Conservation (phyloP, 129 eudicot species). For the Chrysanthemum seticuspe region DNA sequence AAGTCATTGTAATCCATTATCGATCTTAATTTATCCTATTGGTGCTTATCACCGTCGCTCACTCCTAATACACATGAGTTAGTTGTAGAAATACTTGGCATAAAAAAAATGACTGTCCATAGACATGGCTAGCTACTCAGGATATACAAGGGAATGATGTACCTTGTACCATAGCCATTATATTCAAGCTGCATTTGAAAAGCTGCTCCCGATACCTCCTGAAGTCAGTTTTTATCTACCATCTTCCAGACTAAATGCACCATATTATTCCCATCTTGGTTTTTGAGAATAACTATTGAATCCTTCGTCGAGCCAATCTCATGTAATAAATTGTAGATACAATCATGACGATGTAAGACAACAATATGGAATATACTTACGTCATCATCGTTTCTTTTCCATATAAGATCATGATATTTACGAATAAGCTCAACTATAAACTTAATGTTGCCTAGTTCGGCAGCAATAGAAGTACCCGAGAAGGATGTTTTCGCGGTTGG, state of each 20-base stretch:
- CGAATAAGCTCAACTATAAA: slow-evolving; percentile 31
- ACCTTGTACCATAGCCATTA: slow-evolving; percentile 40
- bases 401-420: slow-evolving; percentile 34
- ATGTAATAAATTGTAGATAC: slow-evolving; percentile 31
- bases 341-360: slow-evolving; percentile 28
- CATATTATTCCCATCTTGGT: slow-evolving; percentile 20
- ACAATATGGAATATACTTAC: slow-evolving; percentile 36
- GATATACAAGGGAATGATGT: slow-evolving; percentile 1
- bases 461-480: slow-evolving; percentile 33
- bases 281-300: slow-evolving; percentile 2
- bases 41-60: no score
- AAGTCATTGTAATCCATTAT: no score
- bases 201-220: slow-evolving; percentile 35
- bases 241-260: slow-evolving; percentile 25
- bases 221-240: slow-evolving; percentile 13
- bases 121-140: background rate
- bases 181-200: slow-evolving; percentile 35
- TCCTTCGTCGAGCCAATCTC: slow-evolving; percentile 33
- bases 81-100: background rate
- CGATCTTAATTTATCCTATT: no score
- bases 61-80: background rate
- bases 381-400: slow-evolving; percentile 17
- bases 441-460: slow-evolving; percentile 21
- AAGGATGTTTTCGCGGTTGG: background rate
- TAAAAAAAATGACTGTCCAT: background rate